Evolutionary conservation across 75 land plant genomes (phyloP), one percentile per base, ranked within the genome.

Genomic region (Pinus tabuliformis): DNA sequence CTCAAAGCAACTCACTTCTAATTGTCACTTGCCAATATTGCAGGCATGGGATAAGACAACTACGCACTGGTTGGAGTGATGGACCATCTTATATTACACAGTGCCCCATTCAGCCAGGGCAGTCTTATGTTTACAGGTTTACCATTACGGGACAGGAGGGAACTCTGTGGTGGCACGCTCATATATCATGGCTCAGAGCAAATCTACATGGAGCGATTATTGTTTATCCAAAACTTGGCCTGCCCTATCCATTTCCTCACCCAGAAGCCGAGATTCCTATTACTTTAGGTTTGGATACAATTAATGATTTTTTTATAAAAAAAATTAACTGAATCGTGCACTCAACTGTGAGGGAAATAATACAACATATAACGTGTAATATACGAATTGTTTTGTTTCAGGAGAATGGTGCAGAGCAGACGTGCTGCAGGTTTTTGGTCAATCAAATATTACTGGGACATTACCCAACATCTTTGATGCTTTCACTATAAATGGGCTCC

Each of bases 381-480:
- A 49, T 49, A 49, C 52, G 1, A 49, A 49, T 14, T 62, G 1
- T 28, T 49, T 49, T 62, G 16, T 62, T 62, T 28, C 74, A 86
- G 88, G 88, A 49, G 86, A 86, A 73, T 86, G 88, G 88, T 86
- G 86, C 82, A 86, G 76, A 68, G 36, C 15, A 39, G 72, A 83
- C 26, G 79, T 80, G 26, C 79, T 73, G 52, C 65, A 57, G 13
- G 18, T 86, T 14, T 59, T 76, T 24, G 59, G 70, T 6, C 20
- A 76, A 39, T 76, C 82, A 18, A 33, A 77, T 62, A 59, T 49
- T 28, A 59, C 60, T 30, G 88, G 88, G 28, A 82, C 81, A 64
- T 73, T 72, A 18, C 78, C 74, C 30, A 63, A 83, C 16, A 61
- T 68, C 58, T 79, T 86, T 16, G 86, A 86, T 77, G 88, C 88